phyloP scores from a whole-genome alignment of 2,329 filamentous ascomycete species.

The Drechslerella coelobrocha region DNA sequence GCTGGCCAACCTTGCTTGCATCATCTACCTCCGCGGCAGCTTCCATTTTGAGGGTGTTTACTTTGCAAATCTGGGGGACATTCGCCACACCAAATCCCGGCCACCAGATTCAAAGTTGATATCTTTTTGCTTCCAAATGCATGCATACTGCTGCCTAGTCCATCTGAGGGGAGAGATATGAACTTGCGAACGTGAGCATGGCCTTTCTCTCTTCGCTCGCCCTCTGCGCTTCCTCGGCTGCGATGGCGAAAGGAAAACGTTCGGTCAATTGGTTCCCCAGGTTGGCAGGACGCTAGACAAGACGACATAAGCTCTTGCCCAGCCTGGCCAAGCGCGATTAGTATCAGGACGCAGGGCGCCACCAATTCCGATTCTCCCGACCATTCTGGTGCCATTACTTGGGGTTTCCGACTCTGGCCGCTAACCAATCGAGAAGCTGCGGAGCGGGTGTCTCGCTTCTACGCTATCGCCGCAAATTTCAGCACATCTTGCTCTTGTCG shows the following conservation, averaged over 20 bases:
- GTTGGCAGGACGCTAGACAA: conserved; percentile 38
- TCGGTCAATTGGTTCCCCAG: conserved; percentile 28
- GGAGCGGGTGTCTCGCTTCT: not conserved
- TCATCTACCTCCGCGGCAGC: too few species aligned
- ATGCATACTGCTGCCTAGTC: conserved; percentile 43
- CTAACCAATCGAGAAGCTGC: conserved; percentile 42
- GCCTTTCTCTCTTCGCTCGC: too few species aligned
- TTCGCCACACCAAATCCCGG: too few species aligned
- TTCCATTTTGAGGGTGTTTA: conserved; percentile 38
- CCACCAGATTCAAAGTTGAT: conserved; percentile 4
- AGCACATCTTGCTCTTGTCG: conserved; percentile 10
- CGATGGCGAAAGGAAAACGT: conserved; percentile 11
- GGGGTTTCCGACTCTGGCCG: conserved; percentile 26
- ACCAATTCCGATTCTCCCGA: conserved; percentile 29
- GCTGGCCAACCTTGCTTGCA: too few species aligned
- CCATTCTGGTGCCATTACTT: not conserved
- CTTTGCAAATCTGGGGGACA: too few species aligned
- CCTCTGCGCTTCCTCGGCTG: too few species aligned
- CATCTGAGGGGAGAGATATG: too few species aligned
- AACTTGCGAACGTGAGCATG: too few species aligned
- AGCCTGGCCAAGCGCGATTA: conserved; percentile 41
- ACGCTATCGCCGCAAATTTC: conserved; percentile 9
- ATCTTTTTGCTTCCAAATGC: not conserved
- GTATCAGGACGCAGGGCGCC: not conserved
- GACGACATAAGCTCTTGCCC: conserved; percentile 49